Evolutionary conservation across 768 basidiomycete genomes (phyloP).

Genomic region (Mycena galopus): DNA sequence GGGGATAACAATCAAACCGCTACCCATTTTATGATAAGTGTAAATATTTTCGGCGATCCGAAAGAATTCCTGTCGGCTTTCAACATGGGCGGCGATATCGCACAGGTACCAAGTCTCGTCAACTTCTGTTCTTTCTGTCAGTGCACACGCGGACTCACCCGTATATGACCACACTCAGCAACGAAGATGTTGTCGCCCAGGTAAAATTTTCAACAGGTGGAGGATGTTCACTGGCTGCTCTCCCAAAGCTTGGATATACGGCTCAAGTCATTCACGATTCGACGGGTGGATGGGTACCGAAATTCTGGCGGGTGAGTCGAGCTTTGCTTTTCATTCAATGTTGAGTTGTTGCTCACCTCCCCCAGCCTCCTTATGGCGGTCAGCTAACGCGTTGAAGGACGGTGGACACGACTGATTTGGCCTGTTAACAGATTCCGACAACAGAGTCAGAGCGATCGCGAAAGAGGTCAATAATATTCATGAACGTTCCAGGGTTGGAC

Average conservation of each 20-base stretch:
- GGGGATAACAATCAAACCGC: conserved; percentile 72
- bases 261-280: conserved; percentile 84
- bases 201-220: conserved; percentile 37
- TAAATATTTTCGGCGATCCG: conserved; percentile 75
- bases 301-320: conserved; percentile 73
- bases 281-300: conserved; percentile 77
- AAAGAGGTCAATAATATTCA: conserved; percentile 62
- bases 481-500: neutral
- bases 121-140: neutral
- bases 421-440: conserved; percentile 67
- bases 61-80: conserved; percentile 68
- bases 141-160: conserved; percentile 82
- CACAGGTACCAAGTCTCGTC: conserved; percentile 21
- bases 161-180: conserved; percentile 84
- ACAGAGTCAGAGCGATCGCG: conserved; percentile 88
- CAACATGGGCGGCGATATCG: conserved; percentile 59
- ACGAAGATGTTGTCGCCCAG: conserved; percentile 78
- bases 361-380: conserved; percentile 79
- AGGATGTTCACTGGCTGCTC: conserved; percentile 35
- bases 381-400: neutral
- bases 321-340: neutral
- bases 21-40: conserved; percentile 88
- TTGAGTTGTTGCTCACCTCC: neutral
- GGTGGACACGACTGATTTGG: neutral
- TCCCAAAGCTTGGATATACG: conserved; percentile 75